Base-by-base conservation (phyloP, 202 grass and related monocot genomes). In the Eragrostis tef region DNA sequence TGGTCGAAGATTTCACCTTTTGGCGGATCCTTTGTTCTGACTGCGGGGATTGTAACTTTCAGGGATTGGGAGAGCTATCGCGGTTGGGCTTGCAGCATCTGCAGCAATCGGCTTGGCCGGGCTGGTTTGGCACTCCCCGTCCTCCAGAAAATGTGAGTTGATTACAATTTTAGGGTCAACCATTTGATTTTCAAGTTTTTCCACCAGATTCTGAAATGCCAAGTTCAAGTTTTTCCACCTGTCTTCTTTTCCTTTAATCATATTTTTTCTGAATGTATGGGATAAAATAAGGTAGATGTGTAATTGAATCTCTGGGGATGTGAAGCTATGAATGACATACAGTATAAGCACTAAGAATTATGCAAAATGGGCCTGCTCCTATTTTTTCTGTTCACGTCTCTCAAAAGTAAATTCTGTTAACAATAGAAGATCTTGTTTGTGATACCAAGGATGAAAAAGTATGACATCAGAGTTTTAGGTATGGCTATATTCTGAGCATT, bases 61-160 rank as follows among this genome's bases (percentile, higher is more conserved):
- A 93, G 89, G 88, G 62, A 86, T 70, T 74, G 68, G 77, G 22
- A 94, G 84, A 81, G 77, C 75, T 64, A 20, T 91, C 67, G 72
- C 48, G 12, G 73, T 85, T 27, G 89, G 87, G 0, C 20, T 93
- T 72, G 88, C 84, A 77, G 83, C 78, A 85, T 87, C 90, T 25
- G 85, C 64, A 14, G 88, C 89, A 8, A 87, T 95, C 34, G 68
- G 80, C 16, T 81, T 95, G 54, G 80, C 87, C 21, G 90, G 86
- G 41, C 67, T 98, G 19, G 67, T 90, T 0, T 98, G 90, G 78
- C 74, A 78, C 61, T 91, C 31, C 27, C 87, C 83, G 51, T 83
- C 89, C 26, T 83, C 86, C 12, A 87, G 64, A 58, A 93, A 88
- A 44, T 88, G 96, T 95, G 80, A 87, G 75, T 82, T 75, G 29